These are phyloP conservation scores for Singerocomus inundabilis DNA, from an alignment of 1,284 basidiomycete species.

Conservation along the genomic window DNA sequence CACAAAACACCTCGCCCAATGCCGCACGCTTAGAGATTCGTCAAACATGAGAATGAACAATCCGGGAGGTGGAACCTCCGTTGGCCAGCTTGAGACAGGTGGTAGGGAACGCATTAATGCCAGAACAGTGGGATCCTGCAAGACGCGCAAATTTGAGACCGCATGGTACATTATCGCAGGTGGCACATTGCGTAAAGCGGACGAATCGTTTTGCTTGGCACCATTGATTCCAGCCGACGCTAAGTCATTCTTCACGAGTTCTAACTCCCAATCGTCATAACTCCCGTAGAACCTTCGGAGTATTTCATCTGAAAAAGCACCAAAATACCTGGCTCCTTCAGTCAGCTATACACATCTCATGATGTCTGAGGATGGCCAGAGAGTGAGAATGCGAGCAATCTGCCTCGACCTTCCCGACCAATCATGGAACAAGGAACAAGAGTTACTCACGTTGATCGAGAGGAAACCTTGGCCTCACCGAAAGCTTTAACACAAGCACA, in stretches of 20 bases:
- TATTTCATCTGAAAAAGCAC: conserved; percentile 50
- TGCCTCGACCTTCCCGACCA: conserved; percentile 6
- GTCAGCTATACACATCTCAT: conserved; percentile 20
- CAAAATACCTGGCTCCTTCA: conserved; percentile 56
- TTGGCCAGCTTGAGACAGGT: conserved; percentile 54
- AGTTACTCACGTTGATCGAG: conserved; percentile 63
- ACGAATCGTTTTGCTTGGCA: conserved; percentile 9
- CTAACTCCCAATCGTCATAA: conserved; percentile 70
- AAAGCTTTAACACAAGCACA: conserved; percentile 66
- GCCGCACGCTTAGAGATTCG: conserved; percentile 46
- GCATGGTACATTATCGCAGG: conserved; percentile 62
- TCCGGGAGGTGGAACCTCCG: conserved; percentile 54
- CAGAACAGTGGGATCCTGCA: conserved; percentile 52
- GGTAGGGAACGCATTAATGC: conserved; percentile 42
- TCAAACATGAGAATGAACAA: conserved; percentile 61
- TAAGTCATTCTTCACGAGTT: conserved; percentile 47
- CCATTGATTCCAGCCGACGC: conserved; percentile 35
- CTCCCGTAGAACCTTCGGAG: conserved; percentile 59
- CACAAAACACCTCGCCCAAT: conserved; percentile 56
- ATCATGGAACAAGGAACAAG: background rate
- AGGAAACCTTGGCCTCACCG: conserved; percentile 58
- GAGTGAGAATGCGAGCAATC: conserved; percentile 9
- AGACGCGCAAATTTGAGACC: conserved; percentile 61
- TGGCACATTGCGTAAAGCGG: conserved; percentile 36
- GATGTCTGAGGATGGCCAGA: conserved; percentile 3